Percentiles rank a stretch among this genome's conserved stretches.
Evolutionary conservation across 2,329 filamentous ascomycete genomes (phyloP).

Genomic region (Verticillium albo-atrum): DNA sequence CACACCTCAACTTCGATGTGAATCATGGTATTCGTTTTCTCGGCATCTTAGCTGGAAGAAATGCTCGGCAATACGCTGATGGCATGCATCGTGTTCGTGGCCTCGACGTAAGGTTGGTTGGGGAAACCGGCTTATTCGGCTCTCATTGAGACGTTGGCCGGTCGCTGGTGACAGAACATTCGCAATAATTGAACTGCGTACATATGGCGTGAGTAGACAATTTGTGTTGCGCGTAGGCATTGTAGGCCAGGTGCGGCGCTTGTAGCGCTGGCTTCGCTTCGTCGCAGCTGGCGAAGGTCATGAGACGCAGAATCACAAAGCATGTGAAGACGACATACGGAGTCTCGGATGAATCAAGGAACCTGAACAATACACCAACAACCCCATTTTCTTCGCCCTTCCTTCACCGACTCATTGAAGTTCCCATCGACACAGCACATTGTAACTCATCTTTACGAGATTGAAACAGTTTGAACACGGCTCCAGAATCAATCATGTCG

Average conservation of each 20-base stretch:
- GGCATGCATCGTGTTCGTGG: no score
- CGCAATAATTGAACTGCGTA: no score
- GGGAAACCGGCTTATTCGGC: no score
- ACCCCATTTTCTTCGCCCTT: background rate
- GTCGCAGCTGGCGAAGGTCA: background rate
- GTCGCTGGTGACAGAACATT: no score
- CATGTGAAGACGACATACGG: background rate
- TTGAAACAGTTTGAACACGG: background rate
- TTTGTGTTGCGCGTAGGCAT: background rate
- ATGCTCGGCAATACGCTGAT: no score
- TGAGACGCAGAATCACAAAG: background rate
- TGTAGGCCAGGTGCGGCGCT: background rate
- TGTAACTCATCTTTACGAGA: background rate
- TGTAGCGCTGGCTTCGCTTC: background rate
- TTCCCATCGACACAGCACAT: background rate
- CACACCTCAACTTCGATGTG: no score
- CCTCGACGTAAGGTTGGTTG: no score
- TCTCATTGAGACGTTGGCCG: no score
- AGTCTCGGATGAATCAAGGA: background rate
- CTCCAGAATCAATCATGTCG: constrained; percentile 21
- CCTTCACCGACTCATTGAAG: background rate
- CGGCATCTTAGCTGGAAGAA: no score
- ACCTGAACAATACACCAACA: background rate
- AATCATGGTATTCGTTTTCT: no score
- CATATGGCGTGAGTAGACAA: no score